These are phyloP conservation scores for Saraca asoca DNA, from an alignment of 331 rosid species.

Conservation along the genomic window DNA sequence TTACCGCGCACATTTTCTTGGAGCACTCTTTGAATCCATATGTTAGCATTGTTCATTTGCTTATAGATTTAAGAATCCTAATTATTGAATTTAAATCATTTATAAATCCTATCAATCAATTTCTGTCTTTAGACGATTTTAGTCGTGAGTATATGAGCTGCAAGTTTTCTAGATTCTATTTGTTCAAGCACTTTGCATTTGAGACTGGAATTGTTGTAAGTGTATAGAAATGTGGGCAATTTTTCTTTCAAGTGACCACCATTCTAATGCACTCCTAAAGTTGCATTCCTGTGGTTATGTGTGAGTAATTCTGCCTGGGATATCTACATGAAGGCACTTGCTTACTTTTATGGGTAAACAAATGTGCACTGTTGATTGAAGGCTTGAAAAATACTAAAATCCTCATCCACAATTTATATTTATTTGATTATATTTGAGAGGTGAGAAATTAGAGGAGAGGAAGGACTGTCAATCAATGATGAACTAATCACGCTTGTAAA, in stretches of 20 bases:
- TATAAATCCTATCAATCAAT: not conserved
- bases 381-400: not conserved
- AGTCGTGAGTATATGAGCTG: not conserved
- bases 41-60: not conserved
- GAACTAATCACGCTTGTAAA: too few species aligned
- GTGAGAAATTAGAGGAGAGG: not conserved
- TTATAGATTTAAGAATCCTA: constrained; percentile 32
- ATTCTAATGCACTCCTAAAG: not conserved
- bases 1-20: not conserved
- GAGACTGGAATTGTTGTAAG: too few species aligned
- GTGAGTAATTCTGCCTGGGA: not conserved
- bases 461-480: not conserved
- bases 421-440: not conserved
- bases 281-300: not conserved
- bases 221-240: too few species aligned
- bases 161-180: not conserved
- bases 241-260: too few species aligned
- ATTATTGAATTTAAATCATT: not conserved
- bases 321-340: not conserved
- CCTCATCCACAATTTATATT: not conserved
- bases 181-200: not conserved
- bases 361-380: constrained; percentile 7
- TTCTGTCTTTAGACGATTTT: not conserved
- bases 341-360: not conserved
- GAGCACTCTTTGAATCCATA: not conserved